Percentiles rank a stretch among this genome's conserved stretches.
Evolutionary conservation across 2,329 filamentous ascomycete genomes (phyloP).

Genomic region (Clathrospora elynae): DNA sequence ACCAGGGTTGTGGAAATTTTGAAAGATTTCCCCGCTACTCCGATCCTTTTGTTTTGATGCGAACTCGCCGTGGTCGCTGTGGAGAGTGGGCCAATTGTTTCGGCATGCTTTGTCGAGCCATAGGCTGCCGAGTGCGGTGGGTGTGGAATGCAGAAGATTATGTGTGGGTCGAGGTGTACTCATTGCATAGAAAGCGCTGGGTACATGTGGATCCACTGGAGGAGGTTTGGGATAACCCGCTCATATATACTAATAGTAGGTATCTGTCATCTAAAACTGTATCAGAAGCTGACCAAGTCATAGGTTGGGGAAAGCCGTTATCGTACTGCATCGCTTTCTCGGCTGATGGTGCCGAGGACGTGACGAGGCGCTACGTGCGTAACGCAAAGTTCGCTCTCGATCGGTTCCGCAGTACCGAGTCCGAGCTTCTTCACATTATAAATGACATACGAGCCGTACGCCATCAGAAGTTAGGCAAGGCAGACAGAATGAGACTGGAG

Average conservation of each 20-base stretch:
- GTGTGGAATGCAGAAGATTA: constrained; percentile 98
- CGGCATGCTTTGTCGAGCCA: constrained; percentile 93
- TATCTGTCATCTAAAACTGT: constrained; percentile 17
- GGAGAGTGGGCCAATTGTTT: constrained; percentile 99
- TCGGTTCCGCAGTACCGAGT: constrained; percentile 80
- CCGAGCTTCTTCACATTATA: constrained; percentile 88
- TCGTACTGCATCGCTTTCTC: constrained; percentile 97
- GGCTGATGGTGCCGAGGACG: constrained; percentile 76
- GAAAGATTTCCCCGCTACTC: constrained; percentile 94
- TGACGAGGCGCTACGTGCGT: constrained; percentile 71
- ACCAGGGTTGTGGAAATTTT: constrained; percentile 72
- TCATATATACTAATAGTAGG: constrained; percentile 83
- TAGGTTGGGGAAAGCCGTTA: constrained; percentile 92
- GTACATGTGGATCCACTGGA: constrained; percentile 96
- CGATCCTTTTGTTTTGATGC: constrained; percentile 89
- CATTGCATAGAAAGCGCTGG: constrained; percentile 90
- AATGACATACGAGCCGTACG: constrained; percentile 87
- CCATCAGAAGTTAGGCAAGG: constrained; percentile 81
- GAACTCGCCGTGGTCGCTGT: constrained; percentile 82
- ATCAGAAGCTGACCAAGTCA: constrained; percentile 14
- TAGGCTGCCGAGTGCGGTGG: constrained; percentile 91
- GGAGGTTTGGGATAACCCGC: constrained; percentile 91
- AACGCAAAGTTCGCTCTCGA: constrained; percentile 74
- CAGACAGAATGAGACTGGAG: constrained; percentile 78
- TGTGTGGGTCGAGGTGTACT: constrained; percentile 98